Evolutionary conservation across 331 rosid genomes (phyloP).

Genomic region (Ulmus americana): DNA sequence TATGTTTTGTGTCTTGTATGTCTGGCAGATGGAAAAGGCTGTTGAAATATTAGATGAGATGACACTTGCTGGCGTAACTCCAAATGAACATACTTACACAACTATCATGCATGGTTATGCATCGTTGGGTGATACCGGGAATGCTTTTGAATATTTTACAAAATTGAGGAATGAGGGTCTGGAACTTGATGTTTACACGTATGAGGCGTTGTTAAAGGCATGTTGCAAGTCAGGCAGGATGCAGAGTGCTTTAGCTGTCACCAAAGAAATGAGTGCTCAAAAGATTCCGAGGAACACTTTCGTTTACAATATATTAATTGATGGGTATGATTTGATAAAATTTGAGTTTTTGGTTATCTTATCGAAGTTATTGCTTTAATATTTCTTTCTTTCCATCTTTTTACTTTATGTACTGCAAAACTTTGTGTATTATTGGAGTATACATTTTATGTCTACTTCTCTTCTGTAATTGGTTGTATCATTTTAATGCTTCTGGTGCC

Average conservation of each 20-base stretch:
- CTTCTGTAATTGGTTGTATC: background rate
- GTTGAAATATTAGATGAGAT: conserved; percentile 74
- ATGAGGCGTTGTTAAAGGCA: conserved; percentile 90
- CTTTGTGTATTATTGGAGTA: background rate
- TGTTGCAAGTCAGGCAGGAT: conserved; percentile 97
- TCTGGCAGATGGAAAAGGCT: conserved; percentile 78
- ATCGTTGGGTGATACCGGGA: conserved; percentile 83
- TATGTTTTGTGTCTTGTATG: conserved; percentile 11
- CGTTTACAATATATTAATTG: conserved; percentile 84
- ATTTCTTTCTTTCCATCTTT: background rate
- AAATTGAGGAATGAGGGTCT: conserved; percentile 71
- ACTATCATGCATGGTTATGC: conserved; percentile 94
- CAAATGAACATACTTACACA: conserved; percentile 87
- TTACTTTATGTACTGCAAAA: conserved; percentile 7
- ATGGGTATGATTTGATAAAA: conserved; percentile 59
- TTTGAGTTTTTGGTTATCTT: conserved; percentile 2
- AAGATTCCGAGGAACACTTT: conserved; percentile 81
- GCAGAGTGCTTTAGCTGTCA: conserved; percentile 96
- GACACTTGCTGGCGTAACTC: conserved; percentile 68
- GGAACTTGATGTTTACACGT: conserved; percentile 73
- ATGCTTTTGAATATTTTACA: conserved; percentile 75
- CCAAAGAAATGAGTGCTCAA: conserved; percentile 79
- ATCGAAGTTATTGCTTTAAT: conserved; percentile 3
- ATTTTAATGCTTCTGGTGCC: background rate
- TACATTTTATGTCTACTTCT: background rate